Evolutionary conservation across 306 rosid species (phyloP).

Genomic region (Cicer judaicum): DNA sequence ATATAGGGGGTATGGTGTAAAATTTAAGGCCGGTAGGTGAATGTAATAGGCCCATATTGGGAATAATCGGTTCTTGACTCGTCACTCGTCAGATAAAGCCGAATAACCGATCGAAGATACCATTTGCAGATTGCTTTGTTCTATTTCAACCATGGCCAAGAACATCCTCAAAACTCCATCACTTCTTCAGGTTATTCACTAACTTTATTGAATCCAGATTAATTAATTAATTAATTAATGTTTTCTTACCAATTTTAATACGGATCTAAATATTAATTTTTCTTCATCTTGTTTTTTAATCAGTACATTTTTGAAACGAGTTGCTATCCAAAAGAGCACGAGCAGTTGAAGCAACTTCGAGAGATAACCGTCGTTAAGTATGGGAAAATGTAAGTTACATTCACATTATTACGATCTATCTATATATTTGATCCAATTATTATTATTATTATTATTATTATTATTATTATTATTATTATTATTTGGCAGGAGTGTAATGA

Average conservation of each 20-base stretch:
- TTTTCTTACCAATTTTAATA: background rate
- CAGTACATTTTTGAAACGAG: slow-evolving; percentile 60
- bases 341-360: slow-evolving; percentile 62
- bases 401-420: background rate
- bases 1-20: too few relatives aligned
- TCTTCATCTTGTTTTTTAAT: background rate
- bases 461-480: too few relatives aligned
- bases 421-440: background rate
- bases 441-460: too few relatives aligned
- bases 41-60: too few relatives aligned
- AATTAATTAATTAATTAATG: background rate
- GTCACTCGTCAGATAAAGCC: too few relatives aligned
- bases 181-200: slow-evolving; percentile 5
- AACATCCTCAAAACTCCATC: slow-evolving; percentile 20
- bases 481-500: slow-evolving; percentile 54
- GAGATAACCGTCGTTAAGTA: slow-evolving; percentile 52
- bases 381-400: slow-evolving; percentile 4
- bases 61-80: too few relatives aligned
- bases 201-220: background rate
- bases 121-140: background rate
- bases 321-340: slow-evolving; percentile 57
- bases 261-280: background rate
- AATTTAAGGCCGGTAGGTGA: too few relatives aligned
- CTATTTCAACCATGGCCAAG: background rate
- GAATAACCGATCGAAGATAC: too few relatives aligned